Evolutionary conservation across 2,329 filamentous ascomycete genomes (phyloP), one percentile per base, ranked within the genome.

Genomic region (Sarocladium kiliense): DNA sequence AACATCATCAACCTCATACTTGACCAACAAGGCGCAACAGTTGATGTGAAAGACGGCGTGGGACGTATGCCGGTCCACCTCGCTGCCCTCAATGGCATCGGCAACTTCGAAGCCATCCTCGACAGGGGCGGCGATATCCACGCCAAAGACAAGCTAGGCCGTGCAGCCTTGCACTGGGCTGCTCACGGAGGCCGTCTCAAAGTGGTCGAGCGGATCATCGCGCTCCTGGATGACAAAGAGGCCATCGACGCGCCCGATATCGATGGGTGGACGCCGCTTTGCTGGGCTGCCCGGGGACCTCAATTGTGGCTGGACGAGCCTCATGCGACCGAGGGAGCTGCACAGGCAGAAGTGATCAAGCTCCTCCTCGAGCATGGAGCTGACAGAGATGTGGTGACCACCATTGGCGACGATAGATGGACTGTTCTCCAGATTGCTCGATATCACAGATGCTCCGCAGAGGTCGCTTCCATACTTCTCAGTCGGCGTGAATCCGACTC

Each of bases 211-310:
- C 53, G 45, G 25, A 49, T 58, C 1, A 37, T 53, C 2, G 41
- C 53, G 5, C 47, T 57, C 18, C 37, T 57, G n/a, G 27, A 55
- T 1, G 36, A 57, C 27, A 55, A 55, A 12, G 34, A 47, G n/a
- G 47, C 50, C 3, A 39, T 56, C n/a, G 41, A 59, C 25, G 54
- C 34, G 23, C 37, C 36, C 4, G 57, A 59, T 36, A 44, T 56
- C 1, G 50, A 58, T 6, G 54, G 54, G 14, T 56, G 54, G 57
- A 59, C 57, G 12, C 49, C 57, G n/a, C 57, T 59, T 6, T 57
- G 56, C 42, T 56, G 56, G 57, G 57, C 57, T 3, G 47, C 54
- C 34, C 39, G 54, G 23, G 57, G 57, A 2, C 18, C 39, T 2
- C 25, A 25, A 2, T 55, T 34, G 16, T 49, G 55, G 55, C 19